Conservation (phyloP, 352 stramenopile species). For the Blastocystis sp. region DNA sequence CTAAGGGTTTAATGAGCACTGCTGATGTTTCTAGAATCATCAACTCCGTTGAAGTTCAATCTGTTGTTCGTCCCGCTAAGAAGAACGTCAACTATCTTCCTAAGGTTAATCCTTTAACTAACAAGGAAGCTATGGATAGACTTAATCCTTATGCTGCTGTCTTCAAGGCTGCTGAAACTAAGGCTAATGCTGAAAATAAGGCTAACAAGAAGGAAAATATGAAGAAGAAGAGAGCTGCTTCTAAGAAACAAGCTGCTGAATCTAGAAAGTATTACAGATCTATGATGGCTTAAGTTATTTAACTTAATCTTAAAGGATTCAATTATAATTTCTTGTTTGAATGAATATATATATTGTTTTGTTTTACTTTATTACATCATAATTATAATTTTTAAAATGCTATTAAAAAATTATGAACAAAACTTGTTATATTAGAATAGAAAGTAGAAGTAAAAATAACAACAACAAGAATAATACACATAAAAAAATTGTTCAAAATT, state of each 20-base stretch:
- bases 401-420: no score
- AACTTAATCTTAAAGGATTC: conserved; percentile 3
- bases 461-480: no score
- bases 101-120: conserved; percentile 92
- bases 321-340: no score
- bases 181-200: conserved; percentile 59
- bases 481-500: no score
- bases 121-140: conserved; percentile 76
- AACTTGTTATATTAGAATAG: no score
- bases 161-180: conserved; percentile 63
- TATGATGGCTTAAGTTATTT: conserved; percentile 42
- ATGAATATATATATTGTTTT: no score
- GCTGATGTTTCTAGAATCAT: conserved; percentile 93
- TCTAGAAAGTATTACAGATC: conserved; percentile 56
- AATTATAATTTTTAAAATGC: no score
- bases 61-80: conserved; percentile 75
- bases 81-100: conserved; percentile 62
- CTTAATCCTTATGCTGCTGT: conserved; percentile 84
- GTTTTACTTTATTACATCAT: no score
- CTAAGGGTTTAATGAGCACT: conserved; percentile 79
- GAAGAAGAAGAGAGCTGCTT: conserved; percentile 58
- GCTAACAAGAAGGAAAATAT: conserved; percentile 62
- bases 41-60: conserved; percentile 95
- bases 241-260: conserved; percentile 56
- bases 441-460: no score